Conservation (phyloP, 2,329 filamentous ascomycete genomes). For the Penicillium capsulatum region DNA sequence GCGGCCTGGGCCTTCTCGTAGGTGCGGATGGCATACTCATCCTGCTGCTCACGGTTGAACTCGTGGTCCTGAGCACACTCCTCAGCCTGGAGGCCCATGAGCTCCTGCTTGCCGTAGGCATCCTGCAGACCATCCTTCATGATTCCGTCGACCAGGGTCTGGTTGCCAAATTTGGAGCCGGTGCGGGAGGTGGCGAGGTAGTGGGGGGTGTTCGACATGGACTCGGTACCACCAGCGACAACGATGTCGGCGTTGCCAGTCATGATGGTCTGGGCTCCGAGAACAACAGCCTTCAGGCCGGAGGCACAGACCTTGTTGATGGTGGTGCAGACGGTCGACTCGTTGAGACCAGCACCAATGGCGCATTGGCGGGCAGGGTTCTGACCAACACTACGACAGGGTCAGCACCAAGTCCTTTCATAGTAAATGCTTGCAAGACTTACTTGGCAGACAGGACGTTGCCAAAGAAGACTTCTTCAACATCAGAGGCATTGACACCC, state of each 20-base stretch:
- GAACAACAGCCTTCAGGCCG: slow-evolving; percentile 85
- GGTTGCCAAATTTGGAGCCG: slow-evolving; percentile 91
- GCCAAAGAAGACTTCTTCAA: slow-evolving; percentile 96
- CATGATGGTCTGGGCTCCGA: slow-evolving; percentile 95
- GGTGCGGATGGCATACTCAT: slow-evolving; percentile 90
- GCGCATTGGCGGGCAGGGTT: slow-evolving; percentile 94
- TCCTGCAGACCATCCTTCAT: slow-evolving; percentile 93
- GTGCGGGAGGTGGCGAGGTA: slow-evolving; percentile 84
- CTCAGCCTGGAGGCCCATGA: slow-evolving; percentile 93
- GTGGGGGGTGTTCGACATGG: slow-evolving; percentile 97
- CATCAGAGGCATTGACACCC: slow-evolving; percentile 78
- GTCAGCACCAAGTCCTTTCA: slow-evolving; percentile 4
- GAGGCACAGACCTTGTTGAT: slow-evolving; percentile 99
- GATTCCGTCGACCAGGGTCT: slow-evolving; percentile 82
- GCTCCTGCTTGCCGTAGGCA: slow-evolving; percentile 84
- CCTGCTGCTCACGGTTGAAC: slow-evolving; percentile 79
- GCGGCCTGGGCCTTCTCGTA: slow-evolving; percentile 92
- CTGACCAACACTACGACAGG: slow-evolving; percentile 70
- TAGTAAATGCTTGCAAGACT: slow-evolving; percentile 25
- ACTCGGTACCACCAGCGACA: slow-evolving; percentile 91
- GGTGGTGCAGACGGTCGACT: slow-evolving; percentile 79
- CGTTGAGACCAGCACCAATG: slow-evolving; percentile 76
- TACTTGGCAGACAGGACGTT: slow-evolving; percentile 97
- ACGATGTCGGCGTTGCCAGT: slow-evolving; percentile 90
- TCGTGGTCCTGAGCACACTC: slow-evolving; percentile 82